phyloP scores from a whole-genome alignment of 2,329 filamentous ascomycete species.

The Aspergillus unguis region DNA sequence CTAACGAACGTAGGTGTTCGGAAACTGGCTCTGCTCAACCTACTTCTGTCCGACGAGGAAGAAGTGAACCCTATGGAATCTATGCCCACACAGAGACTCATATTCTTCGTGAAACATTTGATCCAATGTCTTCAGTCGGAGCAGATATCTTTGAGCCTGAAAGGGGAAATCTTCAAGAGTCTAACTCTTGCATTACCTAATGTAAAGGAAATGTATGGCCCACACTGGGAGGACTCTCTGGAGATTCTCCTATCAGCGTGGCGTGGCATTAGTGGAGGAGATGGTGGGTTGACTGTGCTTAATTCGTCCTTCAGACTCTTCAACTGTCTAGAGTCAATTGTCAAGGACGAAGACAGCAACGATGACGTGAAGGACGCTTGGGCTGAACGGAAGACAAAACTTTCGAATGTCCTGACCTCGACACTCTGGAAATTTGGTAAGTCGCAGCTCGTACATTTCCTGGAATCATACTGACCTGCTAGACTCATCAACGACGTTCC shows the following conservation, averaged over 20 bases:
- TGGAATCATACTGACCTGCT: conserved; percentile 7
- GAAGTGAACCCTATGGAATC: conserved; percentile 48
- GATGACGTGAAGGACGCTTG: conserved; percentile 81
- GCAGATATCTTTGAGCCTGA: conserved; percentile 44
- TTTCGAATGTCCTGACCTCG: conserved; percentile 55
- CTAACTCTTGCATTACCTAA: conserved; percentile 62
- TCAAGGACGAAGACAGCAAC: conserved; percentile 62
- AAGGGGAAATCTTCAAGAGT: conserved; percentile 41
- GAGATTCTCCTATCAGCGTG: conserved; percentile 59
- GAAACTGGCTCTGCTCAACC: conserved; percentile 54
- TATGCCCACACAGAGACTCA: conserved; percentile 61
- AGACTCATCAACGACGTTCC: conserved; percentile 50
- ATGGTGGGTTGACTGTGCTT: conserved; percentile 59
- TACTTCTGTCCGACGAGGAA: conserved; percentile 49
- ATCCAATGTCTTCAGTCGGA: conserved; percentile 66
- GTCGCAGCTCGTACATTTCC: conserved; percentile 5
- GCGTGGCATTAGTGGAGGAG: conserved; percentile 48
- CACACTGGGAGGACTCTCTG: conserved; percentile 72
- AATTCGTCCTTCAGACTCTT: conserved; percentile 72
- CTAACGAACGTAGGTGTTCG: conserved; percentile 38
- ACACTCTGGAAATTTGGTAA: conserved; percentile 41
- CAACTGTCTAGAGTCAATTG: conserved; percentile 58
- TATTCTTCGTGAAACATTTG: conserved; percentile 79
- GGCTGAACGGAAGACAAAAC: conserved; percentile 55
- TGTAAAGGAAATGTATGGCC: conserved; percentile 79